Evolutionary conservation across 208 protist genomes (phyloP).

Genomic region (Trypanosoma platydactyli): DNA sequence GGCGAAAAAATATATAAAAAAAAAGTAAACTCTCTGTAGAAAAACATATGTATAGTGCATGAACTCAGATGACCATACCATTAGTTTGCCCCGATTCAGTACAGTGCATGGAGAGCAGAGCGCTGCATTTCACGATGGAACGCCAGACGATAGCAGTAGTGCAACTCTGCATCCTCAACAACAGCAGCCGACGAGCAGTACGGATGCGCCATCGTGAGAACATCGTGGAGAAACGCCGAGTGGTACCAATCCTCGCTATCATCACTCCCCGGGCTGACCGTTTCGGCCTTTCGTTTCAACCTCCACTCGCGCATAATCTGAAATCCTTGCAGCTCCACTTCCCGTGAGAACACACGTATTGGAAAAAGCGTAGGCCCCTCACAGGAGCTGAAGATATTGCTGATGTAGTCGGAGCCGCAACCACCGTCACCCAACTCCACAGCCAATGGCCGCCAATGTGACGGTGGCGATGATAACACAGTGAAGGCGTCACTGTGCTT

Average conservation of each 20-base stretch:
- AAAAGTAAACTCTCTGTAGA: not conserved
- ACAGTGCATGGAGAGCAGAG: conserved; percentile 2
- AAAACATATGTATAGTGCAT: conserved; percentile 22
- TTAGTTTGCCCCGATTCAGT: not conserved
- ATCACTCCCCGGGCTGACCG: not conserved
- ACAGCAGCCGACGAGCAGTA: conserved; percentile 1
- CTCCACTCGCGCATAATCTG: not conserved
- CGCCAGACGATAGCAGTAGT: conserved; percentile 26
- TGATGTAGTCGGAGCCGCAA: not conserved
- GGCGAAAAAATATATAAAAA: conserved; percentile 17
- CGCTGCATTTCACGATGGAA: conserved; percentile 15
- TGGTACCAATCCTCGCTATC: conserved; percentile 12
- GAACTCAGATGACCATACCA: conserved; percentile 7
- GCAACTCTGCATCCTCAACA: conserved; percentile 23
- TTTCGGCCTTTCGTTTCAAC: not conserved
- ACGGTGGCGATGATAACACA: conserved; percentile 2
- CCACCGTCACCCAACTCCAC: not conserved
- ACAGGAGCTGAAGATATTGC: not conserved
- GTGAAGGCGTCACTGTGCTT: not conserved
- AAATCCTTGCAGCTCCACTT: conserved; percentile 27
- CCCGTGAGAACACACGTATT: conserved; percentile 21
- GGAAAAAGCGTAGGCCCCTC: conserved; percentile 3
- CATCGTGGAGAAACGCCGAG: conserved; percentile 22
- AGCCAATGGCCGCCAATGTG: not conserved
- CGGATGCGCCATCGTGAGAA: conserved; percentile 18